These are phyloP conservation scores for Punica granatum DNA, from an alignment of 345 rosid species.

Conservation along the genomic window DNA sequence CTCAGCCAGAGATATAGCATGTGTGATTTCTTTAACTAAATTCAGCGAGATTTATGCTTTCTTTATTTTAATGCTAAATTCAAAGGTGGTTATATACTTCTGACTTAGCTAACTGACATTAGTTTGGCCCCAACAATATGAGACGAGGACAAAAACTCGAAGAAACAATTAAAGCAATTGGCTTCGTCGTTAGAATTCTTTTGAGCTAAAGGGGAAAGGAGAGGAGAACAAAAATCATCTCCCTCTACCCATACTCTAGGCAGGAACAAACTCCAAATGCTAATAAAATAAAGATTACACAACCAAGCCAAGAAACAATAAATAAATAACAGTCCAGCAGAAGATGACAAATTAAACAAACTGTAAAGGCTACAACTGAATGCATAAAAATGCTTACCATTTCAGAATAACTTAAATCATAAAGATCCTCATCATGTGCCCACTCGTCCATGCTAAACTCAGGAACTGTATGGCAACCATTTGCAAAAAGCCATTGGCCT, in stretches of 20 bases:
- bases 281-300: neutral
- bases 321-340: neutral
- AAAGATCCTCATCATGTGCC: slow-evolving; percentile 85
- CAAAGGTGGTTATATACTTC: neutral
- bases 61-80: neutral
- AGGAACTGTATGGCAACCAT: slow-evolving; percentile 62
- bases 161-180: neutral
- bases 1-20: neutral
- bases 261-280: neutral
- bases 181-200: neutral
- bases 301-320: neutral
- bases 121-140: neutral
- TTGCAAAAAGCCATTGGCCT: slow-evolving; percentile 97
- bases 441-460: slow-evolving; percentile 86
- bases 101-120: neutral
- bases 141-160: neutral
- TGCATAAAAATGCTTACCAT: slow-evolving; percentile 38
- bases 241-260: neutral
- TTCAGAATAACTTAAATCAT: slow-evolving; percentile 75
- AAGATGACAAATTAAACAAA: neutral
- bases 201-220: neutral
- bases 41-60: neutral
- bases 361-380: neutral
- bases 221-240: neutral
- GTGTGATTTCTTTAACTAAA: neutral